Evolutionary conservation across 169 alveolate species (phyloP), one percentile per base, ranked within the genome.

Genomic region (Plasmodium reichenowi): DNA sequence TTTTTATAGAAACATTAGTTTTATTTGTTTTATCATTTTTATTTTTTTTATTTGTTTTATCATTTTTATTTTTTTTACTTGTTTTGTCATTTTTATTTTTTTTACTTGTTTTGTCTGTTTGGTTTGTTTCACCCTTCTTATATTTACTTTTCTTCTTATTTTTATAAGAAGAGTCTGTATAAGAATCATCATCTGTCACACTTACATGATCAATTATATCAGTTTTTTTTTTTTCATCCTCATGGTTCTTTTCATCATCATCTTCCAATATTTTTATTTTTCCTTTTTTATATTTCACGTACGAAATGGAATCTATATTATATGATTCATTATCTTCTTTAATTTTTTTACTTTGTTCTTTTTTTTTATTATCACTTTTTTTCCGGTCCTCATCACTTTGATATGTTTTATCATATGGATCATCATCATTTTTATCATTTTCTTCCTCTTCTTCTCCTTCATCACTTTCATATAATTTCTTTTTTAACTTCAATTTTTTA

Each of bases 401-500:
- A 45, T 58, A 12, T 54, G 45, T 32, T 10, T 58, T 60, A 15
- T 58, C 67, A 43, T n/a, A 45, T 62, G 58, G 60, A 13, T 32
- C 50, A 26, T 32, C 15, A 1, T 58, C 47, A 12, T 7, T 24
- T 1, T 12, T 1, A 15, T 22, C 13, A 29, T 74, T 60, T 10
- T 47, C 22, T 10, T 63, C 38, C 32, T 74, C 38, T 74, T 5
- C 56, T 20, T 43, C 17, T 3, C 20, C 26, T 8, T 7, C 22
- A 4, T 13, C 6, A 15, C 32, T 7, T 22, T 74, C 71, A 6
- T 15, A 22, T 17, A 45, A 24, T 74, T 74, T 59, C 59, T 5
- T 15, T 63, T 56, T 56, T 56, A 13, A 56, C 64, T 56, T 15
- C 24, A 56, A 56, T 38, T 56, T 10, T n/a, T 62, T 45, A 75